These are phyloP conservation scores for Saksenaea vasiformis DNA, from an alignment of 371 early-diverging fungal genomes.

Conservation along the genomic window DNA sequence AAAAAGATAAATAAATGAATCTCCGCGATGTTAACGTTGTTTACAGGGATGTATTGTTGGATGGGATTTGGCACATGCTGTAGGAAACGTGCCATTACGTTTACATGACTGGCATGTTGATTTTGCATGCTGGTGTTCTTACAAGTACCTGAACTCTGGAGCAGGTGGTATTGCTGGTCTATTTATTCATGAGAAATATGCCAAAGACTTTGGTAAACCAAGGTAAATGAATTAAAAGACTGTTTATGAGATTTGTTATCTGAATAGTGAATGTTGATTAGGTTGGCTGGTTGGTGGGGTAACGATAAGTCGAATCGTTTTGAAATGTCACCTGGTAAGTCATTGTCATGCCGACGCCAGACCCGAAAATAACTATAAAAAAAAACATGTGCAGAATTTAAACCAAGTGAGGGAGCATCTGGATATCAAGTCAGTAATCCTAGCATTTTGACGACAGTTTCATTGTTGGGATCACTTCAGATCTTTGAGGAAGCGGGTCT, in stretches of 20 bases:
- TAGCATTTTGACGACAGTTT: slow-evolving; percentile 68
- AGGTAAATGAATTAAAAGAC: slow-evolving; percentile 29
- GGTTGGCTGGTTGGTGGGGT: slow-evolving; percentile 97
- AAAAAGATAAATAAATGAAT: not conserved
- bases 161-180: slow-evolving; percentile 93
- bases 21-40: not conserved
- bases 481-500: slow-evolving; percentile 80
- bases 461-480: slow-evolving; percentile 77
- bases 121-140: slow-evolving; percentile 98
- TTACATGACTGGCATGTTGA: slow-evolving; percentile 97
- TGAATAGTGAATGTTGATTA: slow-evolving; percentile 17
- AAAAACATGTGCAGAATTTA: slow-evolving; percentile 46
- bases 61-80: slow-evolving; percentile 96
- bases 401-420: slow-evolving; percentile 79
- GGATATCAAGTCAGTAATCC: slow-evolving; percentile 93
- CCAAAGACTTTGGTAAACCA: slow-evolving; percentile 49
- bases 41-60: slow-evolving; percentile 87
- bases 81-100: slow-evolving; percentile 86
- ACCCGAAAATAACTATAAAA: not conserved
- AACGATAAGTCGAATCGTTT: slow-evolving; percentile 80
- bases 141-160: slow-evolving; percentile 96
- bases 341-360: not conserved
- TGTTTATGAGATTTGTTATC: not conserved
- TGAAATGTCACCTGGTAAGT: slow-evolving; percentile 70
- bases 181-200: slow-evolving; percentile 83